Evolutionary conservation across 768 basidiomycete genomes (phyloP).

Genomic region (Suillus occidentalis): DNA sequence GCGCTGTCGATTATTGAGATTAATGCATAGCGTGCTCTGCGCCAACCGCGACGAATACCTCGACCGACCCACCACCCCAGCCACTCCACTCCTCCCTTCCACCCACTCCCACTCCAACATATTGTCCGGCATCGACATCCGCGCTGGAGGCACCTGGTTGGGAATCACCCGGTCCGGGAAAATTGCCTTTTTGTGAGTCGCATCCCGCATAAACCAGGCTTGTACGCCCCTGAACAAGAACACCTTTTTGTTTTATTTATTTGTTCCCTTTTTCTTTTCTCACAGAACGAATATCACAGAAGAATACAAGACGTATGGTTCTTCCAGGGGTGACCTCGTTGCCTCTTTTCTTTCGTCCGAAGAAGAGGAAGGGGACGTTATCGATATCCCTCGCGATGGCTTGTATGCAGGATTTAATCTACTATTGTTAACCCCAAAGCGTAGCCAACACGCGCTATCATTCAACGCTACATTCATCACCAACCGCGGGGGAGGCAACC

Average conservation of each 20-base stretch:
- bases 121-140: slow-evolving; percentile 72
- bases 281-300: slow-evolving; percentile 86
- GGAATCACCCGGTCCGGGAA: slow-evolving; percentile 66
- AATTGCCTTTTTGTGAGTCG: slow-evolving; percentile 69
- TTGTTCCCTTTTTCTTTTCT: slow-evolving; percentile 10
- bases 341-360: slow-evolving; percentile 66
- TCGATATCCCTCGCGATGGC: slow-evolving; percentile 46
- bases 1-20: too few relatives aligned
- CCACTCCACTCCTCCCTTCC: slow-evolving; percentile 66
- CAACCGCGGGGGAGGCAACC: slow-evolving; percentile 55
- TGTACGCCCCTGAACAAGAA: slow-evolving; percentile 8
- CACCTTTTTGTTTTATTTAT: too few relatives aligned
- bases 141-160: slow-evolving; percentile 82
- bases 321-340: slow-evolving; percentile 69
- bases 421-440: slow-evolving; percentile 26
- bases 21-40: slow-evolving; percentile 39
- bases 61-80: slow-evolving; percentile 61
- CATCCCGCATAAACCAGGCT: neutral
- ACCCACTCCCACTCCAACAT: too few relatives aligned
- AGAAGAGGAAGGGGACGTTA: slow-evolving; percentile 49
- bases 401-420: slow-evolving; percentile 82
- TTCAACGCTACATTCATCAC: slow-evolving; percentile 62
- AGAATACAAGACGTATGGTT: slow-evolving; percentile 38
- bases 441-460: slow-evolving; percentile 23
- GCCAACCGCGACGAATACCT: slow-evolving; percentile 79